phyloP scores from a whole-genome alignment of 768 basidiomycete species.

The Naganishia friedmannii region DNA sequence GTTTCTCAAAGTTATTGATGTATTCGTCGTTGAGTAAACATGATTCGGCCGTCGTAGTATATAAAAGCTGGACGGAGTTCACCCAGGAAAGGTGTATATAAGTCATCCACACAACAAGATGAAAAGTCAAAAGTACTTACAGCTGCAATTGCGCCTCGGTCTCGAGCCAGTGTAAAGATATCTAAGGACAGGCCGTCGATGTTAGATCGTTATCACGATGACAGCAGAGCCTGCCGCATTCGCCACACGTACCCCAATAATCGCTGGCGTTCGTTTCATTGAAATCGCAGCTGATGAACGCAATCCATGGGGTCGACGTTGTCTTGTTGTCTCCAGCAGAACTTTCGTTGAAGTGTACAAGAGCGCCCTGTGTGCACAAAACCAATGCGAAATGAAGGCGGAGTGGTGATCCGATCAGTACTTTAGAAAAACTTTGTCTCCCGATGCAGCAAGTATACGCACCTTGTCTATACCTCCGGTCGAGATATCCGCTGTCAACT shows the following conservation, averaged over 20 bases:
- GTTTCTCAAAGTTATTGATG: slow-evolving; percentile 61
- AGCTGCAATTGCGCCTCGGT: slow-evolving; percentile 75
- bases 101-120: not conserved
- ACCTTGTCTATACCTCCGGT: slow-evolving; percentile 44
- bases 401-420: not conserved
- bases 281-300: slow-evolving; percentile 75
- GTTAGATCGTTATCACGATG: not conserved
- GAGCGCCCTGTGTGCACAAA: slow-evolving; percentile 62
- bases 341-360: slow-evolving; percentile 78
- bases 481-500: slow-evolving; percentile 46
- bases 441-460: not conserved
- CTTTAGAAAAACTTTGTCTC: not conserved
- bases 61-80: slow-evolving; percentile 62
- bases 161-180: slow-evolving; percentile 75
- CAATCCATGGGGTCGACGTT: slow-evolving; percentile 86
- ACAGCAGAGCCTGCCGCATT: not conserved
- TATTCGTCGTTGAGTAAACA: slow-evolving; percentile 76
- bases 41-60: slow-evolving; percentile 67
- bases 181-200: slow-evolving; percentile 45
- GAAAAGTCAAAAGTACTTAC: slow-evolving; percentile 54
- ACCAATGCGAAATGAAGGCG: not conserved
- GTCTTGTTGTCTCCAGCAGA: slow-evolving; percentile 49
- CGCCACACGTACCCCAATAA: slow-evolving; percentile 42
- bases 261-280: slow-evolving; percentile 64
- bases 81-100: not conserved